Evolutionary conservation across 2,329 filamentous ascomycete genomes (phyloP), one percentile per base, ranked within the genome.

Genomic region (Trichoderma cornu-damae): DNA sequence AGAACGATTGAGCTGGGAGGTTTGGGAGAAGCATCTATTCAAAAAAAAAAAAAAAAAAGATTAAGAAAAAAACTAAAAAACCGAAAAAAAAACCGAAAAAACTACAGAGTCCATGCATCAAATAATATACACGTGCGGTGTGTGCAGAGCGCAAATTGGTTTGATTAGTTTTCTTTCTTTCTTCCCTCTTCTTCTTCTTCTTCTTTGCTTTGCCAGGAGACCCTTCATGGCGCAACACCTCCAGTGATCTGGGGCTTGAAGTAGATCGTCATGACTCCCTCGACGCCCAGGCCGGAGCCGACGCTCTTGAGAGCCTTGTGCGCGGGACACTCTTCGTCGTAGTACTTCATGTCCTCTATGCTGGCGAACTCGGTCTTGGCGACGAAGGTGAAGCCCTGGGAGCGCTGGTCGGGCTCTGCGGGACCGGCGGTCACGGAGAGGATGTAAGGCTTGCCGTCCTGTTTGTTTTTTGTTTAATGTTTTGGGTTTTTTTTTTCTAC

Each of bases 381-480:
- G 14, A 82, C 77, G 53, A 89, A 65, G 6, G 84, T 89, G 74
- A 79, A 89, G 42, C 86, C 87, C 69, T 86, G 80, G 62, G 77
- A 78, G 28, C 85, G 81, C 16, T 79, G 73, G 64, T 88, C 84
- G 7, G 79, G 75, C 61, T 82, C 72, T 7, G 80, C 77, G 20
- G 73, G 69, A 30, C 80, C 80, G 12, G 80, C 84, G 70, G 74
- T 61, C 62, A 82, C 74, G 58, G 77, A 76, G 43, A 84, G 70
- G 62, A 90, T 87, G 69, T 90, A 90, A 1, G 84, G 84, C 68
- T 87, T 84, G 61, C 85, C 86, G 64, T 88, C 80, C 87, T 90
- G 48, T 43, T 32, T 20, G n/a, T n/a, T n/a, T n/a, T n/a, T n/a
- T n/a, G n/a, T n/a, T n/a, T n/a, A 6, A 30, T 30, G 9, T 30